Percentiles rank a stretch among this genome's conserved stretches.
Evolutionary conservation across 371 early-diverging fungal genomes (phyloP).

Genomic region (Catenaria anguillulae): DNA sequence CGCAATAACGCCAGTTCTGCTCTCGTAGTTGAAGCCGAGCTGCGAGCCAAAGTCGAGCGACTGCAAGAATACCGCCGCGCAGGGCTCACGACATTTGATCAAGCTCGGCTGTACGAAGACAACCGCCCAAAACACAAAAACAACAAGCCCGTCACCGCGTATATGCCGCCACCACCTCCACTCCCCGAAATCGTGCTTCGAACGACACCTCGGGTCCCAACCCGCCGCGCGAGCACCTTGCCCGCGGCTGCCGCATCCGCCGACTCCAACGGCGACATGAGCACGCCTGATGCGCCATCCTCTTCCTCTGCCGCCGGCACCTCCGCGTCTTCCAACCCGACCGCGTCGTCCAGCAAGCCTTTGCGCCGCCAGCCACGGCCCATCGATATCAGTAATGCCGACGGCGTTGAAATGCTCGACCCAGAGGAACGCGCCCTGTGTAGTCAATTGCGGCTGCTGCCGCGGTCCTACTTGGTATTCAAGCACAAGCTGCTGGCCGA

Average conservation of each 20-base stretch:
- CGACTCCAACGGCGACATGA: slow-evolving; percentile 13
- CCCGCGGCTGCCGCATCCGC: slow-evolving; percentile 14
- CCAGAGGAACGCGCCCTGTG: slow-evolving; percentile 67
- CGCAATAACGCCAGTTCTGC: background rate
- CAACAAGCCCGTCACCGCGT: background rate
- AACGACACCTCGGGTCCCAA: background rate
- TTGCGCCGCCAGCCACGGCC: slow-evolving; percentile 43
- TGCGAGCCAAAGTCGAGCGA: slow-evolving; percentile 62
- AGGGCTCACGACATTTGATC: slow-evolving; percentile 61
- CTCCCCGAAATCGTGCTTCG: background rate
- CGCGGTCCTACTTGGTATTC: slow-evolving; percentile 70
- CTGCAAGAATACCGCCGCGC: slow-evolving; percentile 80
- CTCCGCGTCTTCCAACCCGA: background rate
- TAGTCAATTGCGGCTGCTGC: slow-evolving; percentile 61
- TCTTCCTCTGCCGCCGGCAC: background rate
- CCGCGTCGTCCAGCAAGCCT: slow-evolving; percentile 14
- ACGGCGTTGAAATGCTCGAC: slow-evolving; percentile 71
- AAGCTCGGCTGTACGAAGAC: slow-evolving; percentile 41
- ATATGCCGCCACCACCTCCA: background rate
- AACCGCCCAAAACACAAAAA: slow-evolving; percentile 12
- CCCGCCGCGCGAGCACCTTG: slow-evolving; percentile 14
- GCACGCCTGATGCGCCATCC: background rate
- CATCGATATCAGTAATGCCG: slow-evolving; percentile 61
- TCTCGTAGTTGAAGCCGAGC: slow-evolving; percentile 40
- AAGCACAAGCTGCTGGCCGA: slow-evolving; percentile 77